phyloP scores from a whole-genome alignment of 2,329 filamentous ascomycete genomes.

The Epichloe sibirici region DNA sequence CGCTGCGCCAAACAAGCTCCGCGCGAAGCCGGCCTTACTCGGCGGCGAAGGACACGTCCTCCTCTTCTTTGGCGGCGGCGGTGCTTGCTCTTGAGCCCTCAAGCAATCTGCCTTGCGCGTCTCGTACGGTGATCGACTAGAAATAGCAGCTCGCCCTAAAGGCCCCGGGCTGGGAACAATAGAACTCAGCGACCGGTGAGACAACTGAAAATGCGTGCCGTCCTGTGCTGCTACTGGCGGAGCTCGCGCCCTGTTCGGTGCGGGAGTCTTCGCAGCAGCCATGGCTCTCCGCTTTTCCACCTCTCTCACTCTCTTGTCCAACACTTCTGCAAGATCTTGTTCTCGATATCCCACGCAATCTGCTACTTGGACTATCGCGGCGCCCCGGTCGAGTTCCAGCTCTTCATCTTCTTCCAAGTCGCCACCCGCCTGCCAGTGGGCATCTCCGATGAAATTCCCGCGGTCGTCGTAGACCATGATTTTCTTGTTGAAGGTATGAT shows the following conservation, averaged over 20 bases:
- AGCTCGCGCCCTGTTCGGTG: constrained; percentile 7
- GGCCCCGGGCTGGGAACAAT: constrained; percentile 19
- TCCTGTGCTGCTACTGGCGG: constrained; percentile 9
- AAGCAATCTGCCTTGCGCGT: constrained; percentile 12
- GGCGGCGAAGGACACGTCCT: constrained; percentile 19
- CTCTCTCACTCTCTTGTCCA: constrained; percentile 56
- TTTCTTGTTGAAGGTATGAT: constrained; percentile 81
- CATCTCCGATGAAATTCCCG: constrained; percentile 72
- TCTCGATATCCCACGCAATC: constrained; percentile 61
- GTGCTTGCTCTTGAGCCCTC: constrained; percentile 6
- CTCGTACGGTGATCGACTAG: constrained; percentile 23
- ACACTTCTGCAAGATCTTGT: constrained; percentile 65
- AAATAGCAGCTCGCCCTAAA: constrained; percentile 21
- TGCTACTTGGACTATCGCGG: constrained; percentile 66
- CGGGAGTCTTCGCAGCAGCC: constrained; percentile 25
- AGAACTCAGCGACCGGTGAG: constrained; percentile 31
- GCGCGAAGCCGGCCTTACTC: constrained; percentile 21
- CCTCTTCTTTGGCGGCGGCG: constrained; percentile 17
- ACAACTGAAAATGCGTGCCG: constrained; percentile 23
- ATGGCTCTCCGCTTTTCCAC: constrained; percentile 36
- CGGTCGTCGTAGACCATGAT: constrained; percentile 82
- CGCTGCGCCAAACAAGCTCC: constrained; percentile 22
- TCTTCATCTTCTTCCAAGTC: constrained; percentile 74
- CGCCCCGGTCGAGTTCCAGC: constrained; percentile 61
- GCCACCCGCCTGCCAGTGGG: constrained; percentile 61